These are phyloP conservation scores for Candida easanensis DNA, from an alignment of 805 yeast genomes.

Conservation along the genomic window DNA sequence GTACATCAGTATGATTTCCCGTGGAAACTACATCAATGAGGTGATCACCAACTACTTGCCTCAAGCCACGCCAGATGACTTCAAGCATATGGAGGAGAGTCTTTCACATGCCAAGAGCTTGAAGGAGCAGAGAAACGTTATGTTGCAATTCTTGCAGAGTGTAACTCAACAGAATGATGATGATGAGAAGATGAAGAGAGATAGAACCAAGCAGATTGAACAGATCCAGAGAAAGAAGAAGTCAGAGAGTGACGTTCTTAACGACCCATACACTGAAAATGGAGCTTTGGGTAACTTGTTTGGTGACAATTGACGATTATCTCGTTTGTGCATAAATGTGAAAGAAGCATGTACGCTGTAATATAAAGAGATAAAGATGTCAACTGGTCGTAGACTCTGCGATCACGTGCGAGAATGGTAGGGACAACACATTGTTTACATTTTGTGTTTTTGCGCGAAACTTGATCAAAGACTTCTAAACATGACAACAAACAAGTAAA, in stretches of 20 bases:
- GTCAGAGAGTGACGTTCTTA: constrained; percentile 51
- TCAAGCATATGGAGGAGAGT: constrained; percentile 61
- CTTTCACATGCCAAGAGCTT: constrained; percentile 63
- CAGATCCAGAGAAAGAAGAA: constrained; percentile 49
- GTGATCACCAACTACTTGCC: constrained; percentile 54
- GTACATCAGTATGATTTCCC: constrained; percentile 68
- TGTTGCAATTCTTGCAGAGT: constrained; percentile 70
- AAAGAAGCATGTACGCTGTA: no score
- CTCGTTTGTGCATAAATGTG: not conserved
- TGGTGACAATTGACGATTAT: constrained; percentile 34
- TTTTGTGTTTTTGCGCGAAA: not conserved
- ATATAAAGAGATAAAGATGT: no score
- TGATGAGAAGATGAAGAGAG: constrained; percentile 41
- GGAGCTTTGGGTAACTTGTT: constrained; percentile 61
- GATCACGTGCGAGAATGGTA: no score
- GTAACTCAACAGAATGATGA: constrained; percentile 50
- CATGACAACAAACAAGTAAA: not conserved
- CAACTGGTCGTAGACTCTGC: no score
- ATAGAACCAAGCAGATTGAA: constrained; percentile 53
- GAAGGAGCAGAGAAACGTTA: constrained; percentile 76
- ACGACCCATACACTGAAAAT: constrained; percentile 70
- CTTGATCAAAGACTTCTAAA: no score
- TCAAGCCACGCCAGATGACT: constrained; percentile 50
- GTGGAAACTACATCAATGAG: constrained; percentile 66
- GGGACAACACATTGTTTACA: no score